Evolutionary conservation across 2,329 filamentous ascomycete species (phyloP).

Genomic region (Scedosporium apiospermum): DNA sequence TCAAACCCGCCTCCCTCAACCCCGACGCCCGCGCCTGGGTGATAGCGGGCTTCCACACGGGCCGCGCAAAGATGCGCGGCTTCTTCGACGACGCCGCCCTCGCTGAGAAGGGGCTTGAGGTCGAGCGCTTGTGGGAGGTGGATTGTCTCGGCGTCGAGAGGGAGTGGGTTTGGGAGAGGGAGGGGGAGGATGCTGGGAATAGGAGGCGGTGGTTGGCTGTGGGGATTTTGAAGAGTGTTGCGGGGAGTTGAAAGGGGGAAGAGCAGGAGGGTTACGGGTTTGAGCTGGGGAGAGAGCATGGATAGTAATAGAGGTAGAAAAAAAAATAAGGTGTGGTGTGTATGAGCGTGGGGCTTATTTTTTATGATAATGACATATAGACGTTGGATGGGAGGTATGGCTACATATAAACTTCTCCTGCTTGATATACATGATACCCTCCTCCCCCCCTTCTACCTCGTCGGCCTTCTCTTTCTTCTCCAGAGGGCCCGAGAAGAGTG

Average conservation of each 20-base stretch:
- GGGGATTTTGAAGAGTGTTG: constrained; percentile 35
- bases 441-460: no score
- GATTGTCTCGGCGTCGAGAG: constrained; percentile 55
- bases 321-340: neutral
- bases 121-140: constrained; percentile 60
- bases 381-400: no score
- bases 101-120: constrained; percentile 39
- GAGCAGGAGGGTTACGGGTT: neutral
- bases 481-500: no score
- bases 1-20: constrained; percentile 26
- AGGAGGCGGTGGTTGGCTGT: constrained; percentile 65
- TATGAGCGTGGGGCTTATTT: no score
- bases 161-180: constrained; percentile 51
- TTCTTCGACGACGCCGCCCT: constrained; percentile 50
- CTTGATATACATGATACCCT: no score
- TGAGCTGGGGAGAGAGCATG: neutral
- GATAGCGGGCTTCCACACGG: constrained; percentile 66
- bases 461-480: no score
- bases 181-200: constrained; percentile 49
- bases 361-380: no score
- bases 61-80: constrained; percentile 51
- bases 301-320: neutral
- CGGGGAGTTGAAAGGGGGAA: neutral
- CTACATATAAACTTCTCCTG: no score
- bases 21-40: constrained; percentile 46